Evolutionary conservation across 805 yeast genomes (phyloP), one percentile per base, ranked within the genome.

Genomic region (Ogataea degrootiae): DNA sequence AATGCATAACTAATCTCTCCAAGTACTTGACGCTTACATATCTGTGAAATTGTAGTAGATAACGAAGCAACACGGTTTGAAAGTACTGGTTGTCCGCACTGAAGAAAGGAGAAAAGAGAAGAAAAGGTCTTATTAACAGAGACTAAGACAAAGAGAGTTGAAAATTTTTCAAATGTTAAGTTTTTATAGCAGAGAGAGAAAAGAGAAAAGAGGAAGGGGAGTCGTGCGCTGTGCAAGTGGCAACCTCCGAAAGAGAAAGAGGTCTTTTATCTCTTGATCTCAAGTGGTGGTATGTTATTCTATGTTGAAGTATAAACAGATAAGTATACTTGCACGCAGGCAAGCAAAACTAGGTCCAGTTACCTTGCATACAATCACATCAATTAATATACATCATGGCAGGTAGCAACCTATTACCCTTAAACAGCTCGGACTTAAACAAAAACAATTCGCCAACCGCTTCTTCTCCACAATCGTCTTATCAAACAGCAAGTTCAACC

Each of bases 51-150:
- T 15, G 23, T 16, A 52, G 44, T 57, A 61, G 63, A 62, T 65
- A 65, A 70, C 59, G 67, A 79, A 78, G 85, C 86, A 82, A 82
- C 87, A 82, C 87, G 87, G 83, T 74, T 74, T 61, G 44, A 39
- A 50, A 76, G 82, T 79, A 82, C 79, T 77, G 83, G 87, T 77
- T 79, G 76, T 79, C 84, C 87, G 84, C 87, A 83, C 87, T 78
- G 66, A 60, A 67, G 65, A 60, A 58, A 60, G 57, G 58, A 59
- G 57, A 54, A 49, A 35, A 34, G 31, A 39, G 23, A 16, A 16
- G 21, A 31, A 38, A n/a, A 39, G 34, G n/a, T 15, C 19, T 21
- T 14, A 21, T 39, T n/a, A 39, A 23, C 12, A 17, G 11, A 14
- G n/a, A 4, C 21, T 39, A 45, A 47, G 41, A 48, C n/a, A 22